phyloP scores from a whole-genome alignment of 768 basidiomycete species.

The Cystobasidium ongulense region DNA sequence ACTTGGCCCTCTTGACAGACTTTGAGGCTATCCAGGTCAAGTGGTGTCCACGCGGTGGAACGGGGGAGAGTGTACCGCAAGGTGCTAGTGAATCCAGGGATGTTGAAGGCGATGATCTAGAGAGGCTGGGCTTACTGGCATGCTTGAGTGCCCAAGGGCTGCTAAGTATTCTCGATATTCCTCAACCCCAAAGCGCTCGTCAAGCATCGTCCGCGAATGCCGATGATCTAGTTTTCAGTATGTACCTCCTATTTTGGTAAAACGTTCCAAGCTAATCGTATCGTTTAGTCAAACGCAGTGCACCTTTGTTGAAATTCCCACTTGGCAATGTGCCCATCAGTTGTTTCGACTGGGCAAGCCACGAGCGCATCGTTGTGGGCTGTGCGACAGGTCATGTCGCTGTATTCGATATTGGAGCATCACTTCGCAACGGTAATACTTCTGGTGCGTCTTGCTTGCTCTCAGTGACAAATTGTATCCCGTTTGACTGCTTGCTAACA shows the following conservation, averaged over 20 bases:
- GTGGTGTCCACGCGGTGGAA: conserved; percentile 79
- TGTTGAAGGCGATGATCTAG: conserved; percentile 40
- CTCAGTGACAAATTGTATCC: background rate
- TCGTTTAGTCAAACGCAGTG: conserved; percentile 41
- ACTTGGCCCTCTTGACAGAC: conserved; percentile 77
- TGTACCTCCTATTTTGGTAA: conserved; percentile 33
- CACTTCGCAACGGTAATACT: conserved; percentile 31
- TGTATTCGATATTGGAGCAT: conserved; percentile 43
- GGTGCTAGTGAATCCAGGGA: background rate
- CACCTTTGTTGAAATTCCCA: conserved; percentile 65
- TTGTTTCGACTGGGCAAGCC: conserved; percentile 83
- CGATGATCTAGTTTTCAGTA: conserved; percentile 52
- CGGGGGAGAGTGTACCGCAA: background rate
- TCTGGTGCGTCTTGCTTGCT: background rate
- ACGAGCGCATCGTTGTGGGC: conserved; percentile 70
- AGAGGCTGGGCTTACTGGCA: conserved; percentile 68
- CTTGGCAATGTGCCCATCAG: conserved; percentile 67
- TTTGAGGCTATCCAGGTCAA: conserved; percentile 66
- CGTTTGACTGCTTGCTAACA: background rate
- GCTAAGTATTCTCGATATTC: conserved; percentile 66
- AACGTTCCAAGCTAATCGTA: background rate
- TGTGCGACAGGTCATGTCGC: conserved; percentile 53
- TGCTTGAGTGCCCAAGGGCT: conserved; percentile 84
- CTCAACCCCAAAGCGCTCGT: conserved; percentile 59
- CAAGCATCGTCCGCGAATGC: background rate